Base-by-base conservation (phyloP, 192 early-diverging fungal genomes). In the Rhizoclosmatium sp. region DNA sequence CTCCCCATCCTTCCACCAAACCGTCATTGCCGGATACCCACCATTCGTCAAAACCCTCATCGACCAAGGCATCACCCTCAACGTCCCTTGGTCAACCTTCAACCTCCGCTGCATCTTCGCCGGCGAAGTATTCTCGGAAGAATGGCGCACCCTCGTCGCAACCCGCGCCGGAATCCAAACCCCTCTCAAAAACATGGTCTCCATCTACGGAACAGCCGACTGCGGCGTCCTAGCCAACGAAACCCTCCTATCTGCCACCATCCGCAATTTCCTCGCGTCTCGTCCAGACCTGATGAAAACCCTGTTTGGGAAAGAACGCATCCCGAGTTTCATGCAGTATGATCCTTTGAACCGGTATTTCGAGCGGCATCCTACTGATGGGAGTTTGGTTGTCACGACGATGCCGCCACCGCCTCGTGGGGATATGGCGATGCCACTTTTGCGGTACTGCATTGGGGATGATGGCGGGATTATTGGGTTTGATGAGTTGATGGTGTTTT, bases 291-390 rank as follows among this genome's bases (percentile, higher is more conserved):
- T 85, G 2, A 71, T 74, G 62, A 40, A 47, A n/a, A 41, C 10
- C 4, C 42, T 84, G n/a, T 84, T 84, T 84, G 73, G 74, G 3
- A 44, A 61, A 21, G 51, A 84, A 12, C 60, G 83, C 9, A 45
- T 85, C 40, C 83, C 83, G 23, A 83, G 81, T 12, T 76, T 84
- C 23, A 75, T 84, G 78, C 83, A 84, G 44, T 84, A 83, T 61
- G 83, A 84, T 74, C 82, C 83, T 12, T 47, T 81, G 21, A 14
- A 49, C 3, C 69, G 83, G 49, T 81, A 62, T 60, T 54, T 84
- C n/a, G 83, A 84, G 42, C 48, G 31, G 65, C 78, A 65, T 54
- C 56, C 78, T 5, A 81, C 81, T 9, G 66, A 74, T 7, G 60
- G 76, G 3, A 83, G 74, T 21, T 10, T 84, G 7, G 76, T 64